These are phyloP conservation scores for Triadica sebifera DNA, from an alignment of 345 rosid species.

Conservation along the genomic window DNA sequence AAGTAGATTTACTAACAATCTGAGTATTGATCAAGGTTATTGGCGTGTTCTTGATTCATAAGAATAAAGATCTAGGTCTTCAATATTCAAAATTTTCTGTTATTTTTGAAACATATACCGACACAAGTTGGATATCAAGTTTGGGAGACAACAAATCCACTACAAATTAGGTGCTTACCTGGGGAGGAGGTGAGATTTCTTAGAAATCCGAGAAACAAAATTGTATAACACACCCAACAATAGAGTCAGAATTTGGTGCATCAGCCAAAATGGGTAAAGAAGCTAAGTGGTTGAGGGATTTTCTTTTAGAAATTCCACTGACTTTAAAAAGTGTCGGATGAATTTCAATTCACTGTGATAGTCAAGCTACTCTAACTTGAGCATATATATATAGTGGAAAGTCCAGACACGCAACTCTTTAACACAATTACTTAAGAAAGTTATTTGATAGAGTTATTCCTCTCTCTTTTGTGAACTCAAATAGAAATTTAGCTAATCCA, in stretches of 20 bases:
- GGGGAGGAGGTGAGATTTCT: not conserved
- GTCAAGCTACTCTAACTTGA: not conserved
- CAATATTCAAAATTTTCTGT: not conserved
- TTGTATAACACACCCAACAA: not conserved
- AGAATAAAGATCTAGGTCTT: not conserved
- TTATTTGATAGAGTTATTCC: not conserved
- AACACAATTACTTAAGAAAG: constrained; percentile 1
- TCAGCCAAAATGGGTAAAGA: not conserved
- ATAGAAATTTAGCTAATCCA: not conserved
- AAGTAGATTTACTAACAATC: not conserved
- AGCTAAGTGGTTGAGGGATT: constrained; percentile 10
- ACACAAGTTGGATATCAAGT: constrained; percentile 10
- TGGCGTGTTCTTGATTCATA: not conserved
- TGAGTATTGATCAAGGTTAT: not conserved
- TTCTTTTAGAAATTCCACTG: not conserved
- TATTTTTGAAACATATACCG: not conserved
- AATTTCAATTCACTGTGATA: not conserved
- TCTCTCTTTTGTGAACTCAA: not conserved
- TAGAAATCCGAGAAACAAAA: not conserved
- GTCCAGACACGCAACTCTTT: not conserved
- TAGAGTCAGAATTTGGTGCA: constrained; percentile 5
- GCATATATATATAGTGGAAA: constrained; percentile 7
- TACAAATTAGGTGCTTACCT: not conserved
- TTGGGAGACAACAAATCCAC: not conserved
- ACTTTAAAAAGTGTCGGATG: not conserved